Base-by-base conservation (phyloP, 257 asterid species). In the Solanum pinnatisectum region DNA sequence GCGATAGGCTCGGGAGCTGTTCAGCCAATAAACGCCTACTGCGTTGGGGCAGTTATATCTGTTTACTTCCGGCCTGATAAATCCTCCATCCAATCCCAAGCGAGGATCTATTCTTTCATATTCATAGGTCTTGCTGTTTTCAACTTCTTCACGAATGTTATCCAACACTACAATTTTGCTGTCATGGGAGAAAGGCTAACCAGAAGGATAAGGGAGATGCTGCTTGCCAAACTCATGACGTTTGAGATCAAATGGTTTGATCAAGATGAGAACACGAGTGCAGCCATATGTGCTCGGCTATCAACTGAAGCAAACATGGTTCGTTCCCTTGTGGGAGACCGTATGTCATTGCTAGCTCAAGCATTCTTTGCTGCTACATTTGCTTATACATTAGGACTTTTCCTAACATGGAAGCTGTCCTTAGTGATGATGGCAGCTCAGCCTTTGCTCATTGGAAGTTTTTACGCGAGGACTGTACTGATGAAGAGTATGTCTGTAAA, bases 1-100 rank as follows among this genome's bases (percentile, higher is more conserved):
- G 97, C 97, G 59, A 90, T 94, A 74, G 94, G 95, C 30, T 92
- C 95, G 0, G 96, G 96, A 87, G 96, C 95, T 2, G 94, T 94
- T 65, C 96, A 94, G 44, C 96, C 95, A 68, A 89, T 93, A 72
- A 93, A 94, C 9, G 96, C 95, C n/a, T 94, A 93, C 63, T 93
- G 94, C 5, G 94, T 94, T 16, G 96, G 96, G 84, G 95, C 90
- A 74, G 92, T 93, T 23, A 93, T 94, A 88, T 39, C 95, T 8
- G 95, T 94, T 37, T 94, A 93, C 88, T 94, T 94, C 90, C 88
- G 93, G 42, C 36, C 91, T 1, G 94, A 94, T 25, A 91, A 90
- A 88, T 85, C 93, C 36, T 88, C 92, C 83, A 92, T 94, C 87
- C 35, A 88, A 85, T 91, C 95, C 65, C 93, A 94, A 33, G 91